Evolutionary conservation across 2,329 filamentous ascomycete species (phyloP).

Genomic region (Botrytis galanthina): DNA sequence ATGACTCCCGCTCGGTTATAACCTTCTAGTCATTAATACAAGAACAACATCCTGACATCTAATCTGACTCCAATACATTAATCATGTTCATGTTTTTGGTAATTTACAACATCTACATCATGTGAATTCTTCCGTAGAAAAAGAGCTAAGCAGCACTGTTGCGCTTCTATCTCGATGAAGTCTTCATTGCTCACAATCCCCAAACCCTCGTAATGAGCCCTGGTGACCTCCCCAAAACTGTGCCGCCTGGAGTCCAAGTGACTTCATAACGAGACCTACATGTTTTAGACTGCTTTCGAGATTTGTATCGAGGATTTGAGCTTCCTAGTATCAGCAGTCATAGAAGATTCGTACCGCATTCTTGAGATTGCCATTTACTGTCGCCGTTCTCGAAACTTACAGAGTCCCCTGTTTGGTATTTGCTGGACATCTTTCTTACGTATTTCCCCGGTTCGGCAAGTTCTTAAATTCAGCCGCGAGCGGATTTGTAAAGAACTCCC

Average conservation of each 20-base stretch:
- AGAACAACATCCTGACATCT: not conserved
- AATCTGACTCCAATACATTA: not conserved
- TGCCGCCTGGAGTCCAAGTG: not conserved
- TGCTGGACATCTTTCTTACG: not conserved
- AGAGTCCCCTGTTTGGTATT: not conserved
- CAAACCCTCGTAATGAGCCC: not conserved
- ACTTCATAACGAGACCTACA: not conserved
- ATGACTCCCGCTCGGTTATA: constrained; percentile 5
- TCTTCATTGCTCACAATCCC: not conserved
- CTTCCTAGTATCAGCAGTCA: not conserved
- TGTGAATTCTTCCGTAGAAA: not conserved
- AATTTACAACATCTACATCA: not conserved
- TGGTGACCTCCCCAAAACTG: not conserved
- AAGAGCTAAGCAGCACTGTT: not conserved
- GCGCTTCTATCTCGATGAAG: not conserved
- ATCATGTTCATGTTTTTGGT: not conserved
- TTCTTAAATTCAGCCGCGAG: not conserved
- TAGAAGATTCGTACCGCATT: not conserved
- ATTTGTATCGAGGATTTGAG: not conserved
- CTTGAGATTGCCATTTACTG: too few species aligned
- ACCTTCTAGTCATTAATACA: not conserved
- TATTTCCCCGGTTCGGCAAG: not conserved
- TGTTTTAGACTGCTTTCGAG: not conserved
- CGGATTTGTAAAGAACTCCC: not conserved
- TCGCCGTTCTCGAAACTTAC: not conserved